Conservation (phyloP, 2,329 filamentous ascomycete species). For the Colletotrichum australisinense region DNA sequence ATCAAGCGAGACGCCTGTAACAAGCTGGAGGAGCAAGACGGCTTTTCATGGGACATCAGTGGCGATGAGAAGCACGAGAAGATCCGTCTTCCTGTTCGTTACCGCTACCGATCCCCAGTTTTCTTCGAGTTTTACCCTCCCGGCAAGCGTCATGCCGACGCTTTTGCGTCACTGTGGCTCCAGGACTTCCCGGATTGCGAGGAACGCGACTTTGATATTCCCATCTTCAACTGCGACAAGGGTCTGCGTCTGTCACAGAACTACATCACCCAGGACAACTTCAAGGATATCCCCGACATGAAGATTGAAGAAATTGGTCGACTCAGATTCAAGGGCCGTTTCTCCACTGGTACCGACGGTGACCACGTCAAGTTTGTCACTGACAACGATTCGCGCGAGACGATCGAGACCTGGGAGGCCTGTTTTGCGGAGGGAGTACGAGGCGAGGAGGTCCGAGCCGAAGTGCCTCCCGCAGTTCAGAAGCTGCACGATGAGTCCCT, state of each 20-base stretch:
- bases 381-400: constrained; percentile 91
- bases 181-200: constrained; percentile 86
- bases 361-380: constrained; percentile 86
- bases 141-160: constrained; percentile 76
- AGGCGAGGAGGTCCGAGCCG: constrained; percentile 73
- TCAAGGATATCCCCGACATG: constrained; percentile 75
- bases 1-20: constrained; percentile 74
- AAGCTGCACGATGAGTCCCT: constrained; percentile 85
- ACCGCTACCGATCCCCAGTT: constrained; percentile 89
- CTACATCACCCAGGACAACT: constrained; percentile 87
- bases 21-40: constrained; percentile 66
- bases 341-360: constrained; percentile 91
- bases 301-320: constrained; percentile 84
- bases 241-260: constrained; percentile 86
- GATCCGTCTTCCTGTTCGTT: constrained; percentile 87
- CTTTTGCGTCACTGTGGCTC: constrained; percentile 87
- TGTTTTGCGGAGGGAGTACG: constrained; percentile 90
- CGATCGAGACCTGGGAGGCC: constrained; percentile 94
- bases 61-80: constrained; percentile 52
- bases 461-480: constrained; percentile 79
- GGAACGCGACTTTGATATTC: constrained; percentile 82
- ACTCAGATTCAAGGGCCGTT: constrained; percentile 81
- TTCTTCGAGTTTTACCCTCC: constrained; percentile 86
- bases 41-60: constrained; percentile 61
- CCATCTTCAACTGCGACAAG: constrained; percentile 87